These are phyloP conservation scores for Phellopilus nigrolimitatus DNA, from an alignment of 1,284 basidiomycete species.

Conservation along the genomic window DNA sequence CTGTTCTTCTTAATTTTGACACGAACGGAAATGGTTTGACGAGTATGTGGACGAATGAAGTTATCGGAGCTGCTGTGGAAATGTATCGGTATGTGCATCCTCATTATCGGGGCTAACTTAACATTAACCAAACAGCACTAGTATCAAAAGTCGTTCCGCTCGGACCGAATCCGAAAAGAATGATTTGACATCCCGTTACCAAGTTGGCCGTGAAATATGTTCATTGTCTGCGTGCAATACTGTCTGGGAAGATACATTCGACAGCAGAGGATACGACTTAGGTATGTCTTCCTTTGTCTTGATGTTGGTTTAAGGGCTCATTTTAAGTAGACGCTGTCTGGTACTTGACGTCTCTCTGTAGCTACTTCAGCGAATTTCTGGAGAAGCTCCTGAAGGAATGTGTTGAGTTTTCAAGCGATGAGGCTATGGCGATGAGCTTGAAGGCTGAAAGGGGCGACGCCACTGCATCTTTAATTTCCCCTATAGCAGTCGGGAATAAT, in stretches of 20 bases:
- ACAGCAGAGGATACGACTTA: conserved; percentile 56
- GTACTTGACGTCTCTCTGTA: conserved; percentile 57
- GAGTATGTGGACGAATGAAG: conserved; percentile 36
- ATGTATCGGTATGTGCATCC: conserved; percentile 50
- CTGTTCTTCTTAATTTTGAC: conserved; percentile 20
- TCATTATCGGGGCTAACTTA: background rate
- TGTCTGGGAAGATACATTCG: conserved; percentile 63
- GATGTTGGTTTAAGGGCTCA: background rate
- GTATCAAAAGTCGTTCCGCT: conserved; percentile 32
- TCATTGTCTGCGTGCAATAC: conserved; percentile 54
- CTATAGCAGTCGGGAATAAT: background rate
- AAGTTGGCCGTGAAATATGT: conserved; percentile 56
- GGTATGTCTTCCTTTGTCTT: conserved; percentile 33
- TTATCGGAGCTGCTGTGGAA: conserved; percentile 52
- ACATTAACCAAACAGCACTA: conserved; percentile 22
- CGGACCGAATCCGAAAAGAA: conserved; percentile 35
- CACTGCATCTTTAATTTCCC: background rate
- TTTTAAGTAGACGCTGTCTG: conserved; percentile 52
- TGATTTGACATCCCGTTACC: conserved; percentile 43
- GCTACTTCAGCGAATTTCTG: conserved; percentile 56
- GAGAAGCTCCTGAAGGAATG: conserved; percentile 62
- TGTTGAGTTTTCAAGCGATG: conserved; percentile 36
- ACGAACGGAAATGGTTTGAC: conserved; percentile 30
- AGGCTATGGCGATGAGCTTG: background rate
- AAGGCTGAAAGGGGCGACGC: background rate